Conservation (phyloP, 352 stramenopile species). For the Pythium utonaiense region DNA sequence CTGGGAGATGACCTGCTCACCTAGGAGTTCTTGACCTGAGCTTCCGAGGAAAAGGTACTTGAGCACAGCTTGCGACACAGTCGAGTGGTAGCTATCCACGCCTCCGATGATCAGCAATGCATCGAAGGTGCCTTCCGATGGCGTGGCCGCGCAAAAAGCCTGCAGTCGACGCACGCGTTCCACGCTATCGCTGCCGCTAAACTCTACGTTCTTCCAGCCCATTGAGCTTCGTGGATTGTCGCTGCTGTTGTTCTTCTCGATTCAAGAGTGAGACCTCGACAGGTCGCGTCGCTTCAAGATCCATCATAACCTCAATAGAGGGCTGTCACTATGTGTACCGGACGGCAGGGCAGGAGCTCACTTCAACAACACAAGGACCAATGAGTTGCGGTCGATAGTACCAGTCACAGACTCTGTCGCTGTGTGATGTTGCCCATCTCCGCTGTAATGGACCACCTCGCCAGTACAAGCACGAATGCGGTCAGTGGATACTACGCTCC, state of each 20-base stretch:
- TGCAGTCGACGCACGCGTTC: constrained; percentile 53
- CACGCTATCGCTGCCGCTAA: constrained; percentile 49
- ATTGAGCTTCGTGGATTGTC: constrained; percentile 17
- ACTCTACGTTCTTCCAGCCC: constrained; percentile 54
- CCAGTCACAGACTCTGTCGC: too few species aligned
- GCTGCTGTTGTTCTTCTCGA: not conserved
- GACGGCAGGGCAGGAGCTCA: not conserved
- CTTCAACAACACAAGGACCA: too few species aligned
- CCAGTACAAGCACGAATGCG: too few species aligned
- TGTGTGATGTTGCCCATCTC: too few species aligned
- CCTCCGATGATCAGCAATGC: constrained; percentile 65
- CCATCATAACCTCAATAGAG: constrained; percentile 3
- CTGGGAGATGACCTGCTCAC: constrained; percentile 70
- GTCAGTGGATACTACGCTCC: too few species aligned
- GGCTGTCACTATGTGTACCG: not conserved
- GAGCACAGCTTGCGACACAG: constrained; percentile 51
- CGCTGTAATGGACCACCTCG: too few species aligned
- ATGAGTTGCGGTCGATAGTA: too few species aligned
- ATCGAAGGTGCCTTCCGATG: constrained; percentile 25
- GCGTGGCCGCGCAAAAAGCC: constrained; percentile 32
- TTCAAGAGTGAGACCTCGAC: not conserved
- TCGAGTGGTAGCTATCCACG: constrained; percentile 67
- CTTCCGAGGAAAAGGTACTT: constrained; percentile 76
- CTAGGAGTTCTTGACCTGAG: constrained; percentile 67
- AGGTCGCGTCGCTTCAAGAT: constrained; percentile 23